Percentiles rank a stretch among this genome's conserved stretches.
phyloP scores from a whole-genome alignment of 2,329 filamentous ascomycete species.

The Neocatenulostroma microsporum region DNA sequence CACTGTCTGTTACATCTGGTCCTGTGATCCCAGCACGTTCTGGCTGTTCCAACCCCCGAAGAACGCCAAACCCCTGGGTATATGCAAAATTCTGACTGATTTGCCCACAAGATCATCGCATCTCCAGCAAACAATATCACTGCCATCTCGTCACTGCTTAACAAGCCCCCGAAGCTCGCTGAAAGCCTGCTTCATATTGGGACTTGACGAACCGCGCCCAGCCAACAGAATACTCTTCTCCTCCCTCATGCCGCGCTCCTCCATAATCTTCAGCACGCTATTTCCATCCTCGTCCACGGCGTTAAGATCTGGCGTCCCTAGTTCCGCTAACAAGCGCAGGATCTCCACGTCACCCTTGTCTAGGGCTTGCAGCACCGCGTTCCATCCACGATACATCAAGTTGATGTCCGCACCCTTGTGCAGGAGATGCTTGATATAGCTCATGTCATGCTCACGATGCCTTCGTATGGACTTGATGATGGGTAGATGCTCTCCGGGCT shows the following conservation, averaged over 20 bases:
- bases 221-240: constrained; percentile 19
- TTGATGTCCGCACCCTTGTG: constrained; percentile 60
- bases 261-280: constrained; percentile 52
- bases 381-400: constrained; percentile 59
- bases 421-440: constrained; percentile 56
- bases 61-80: no score
- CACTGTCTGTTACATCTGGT: no score
- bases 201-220: not conserved
- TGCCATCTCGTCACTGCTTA: not conserved
- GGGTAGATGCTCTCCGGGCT: constrained; percentile 62
- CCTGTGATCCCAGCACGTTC: no score
- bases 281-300: constrained; percentile 48
- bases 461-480: constrained; percentile 62
- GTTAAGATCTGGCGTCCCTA: constrained; percentile 45
- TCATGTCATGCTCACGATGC: constrained; percentile 48
- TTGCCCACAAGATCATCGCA: no score
- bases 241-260: constrained; percentile 52
- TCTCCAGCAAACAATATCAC: no score
- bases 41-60: no score
- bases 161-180: not conserved
- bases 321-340: constrained; percentile 46
- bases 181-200: constrained; percentile 1
- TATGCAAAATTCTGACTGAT: no score
- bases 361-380: constrained; percentile 56
- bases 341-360: constrained; percentile 55